Percentiles rank a stretch among this genome's conserved stretches.
Conservation (phyloP, 140 eudicot genomes). For the Artemisia princeps region DNA sequence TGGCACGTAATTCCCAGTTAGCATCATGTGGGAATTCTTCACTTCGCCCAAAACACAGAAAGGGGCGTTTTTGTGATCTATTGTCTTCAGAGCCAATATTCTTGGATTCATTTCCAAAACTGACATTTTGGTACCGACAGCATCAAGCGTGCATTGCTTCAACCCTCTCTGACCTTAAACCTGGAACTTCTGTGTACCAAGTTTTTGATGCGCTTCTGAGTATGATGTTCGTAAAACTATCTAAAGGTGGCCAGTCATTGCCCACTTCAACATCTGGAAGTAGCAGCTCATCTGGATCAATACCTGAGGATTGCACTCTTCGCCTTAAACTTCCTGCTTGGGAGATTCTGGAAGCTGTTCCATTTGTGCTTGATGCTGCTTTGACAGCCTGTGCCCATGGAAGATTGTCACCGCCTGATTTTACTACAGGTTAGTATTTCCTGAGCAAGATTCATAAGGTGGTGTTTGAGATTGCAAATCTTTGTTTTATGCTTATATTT, state of each 20-base stretch:
- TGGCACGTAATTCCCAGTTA: conserved; percentile 72
- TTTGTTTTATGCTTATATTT: neutral
- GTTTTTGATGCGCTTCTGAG: conserved; percentile 67
- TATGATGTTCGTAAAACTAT: conserved; percentile 66
- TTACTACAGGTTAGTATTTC: conserved; percentile 65
- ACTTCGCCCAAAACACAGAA: conserved; percentile 33
- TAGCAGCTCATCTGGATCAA: conserved; percentile 59
- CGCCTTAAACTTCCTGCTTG: conserved; percentile 76
- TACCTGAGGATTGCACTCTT: conserved; percentile 48
- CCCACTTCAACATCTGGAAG: conserved; percentile 52
- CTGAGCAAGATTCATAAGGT: neutral
- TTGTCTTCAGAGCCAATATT: conserved; percentile 57
- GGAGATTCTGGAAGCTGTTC: conserved; percentile 96
- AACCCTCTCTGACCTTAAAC: conserved; percentile 73
- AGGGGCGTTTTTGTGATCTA: conserved; percentile 24
- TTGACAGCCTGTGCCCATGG: conserved; percentile 84
- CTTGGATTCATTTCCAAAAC: conserved; percentile 72
- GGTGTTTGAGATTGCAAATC: neutral
- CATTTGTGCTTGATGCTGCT: conserved; percentile 90
- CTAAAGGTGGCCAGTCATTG: conserved; percentile 40
- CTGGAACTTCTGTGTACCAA: conserved; percentile 75
- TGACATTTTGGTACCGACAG: conserved; percentile 78
- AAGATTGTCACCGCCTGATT: conserved; percentile 81
- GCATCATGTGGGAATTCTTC: conserved; percentile 41
- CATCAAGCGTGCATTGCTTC: conserved; percentile 86